phyloP scores from a whole-genome alignment of 352 stramenopile genomes.

The Globisporangium abappressorium region DNA sequence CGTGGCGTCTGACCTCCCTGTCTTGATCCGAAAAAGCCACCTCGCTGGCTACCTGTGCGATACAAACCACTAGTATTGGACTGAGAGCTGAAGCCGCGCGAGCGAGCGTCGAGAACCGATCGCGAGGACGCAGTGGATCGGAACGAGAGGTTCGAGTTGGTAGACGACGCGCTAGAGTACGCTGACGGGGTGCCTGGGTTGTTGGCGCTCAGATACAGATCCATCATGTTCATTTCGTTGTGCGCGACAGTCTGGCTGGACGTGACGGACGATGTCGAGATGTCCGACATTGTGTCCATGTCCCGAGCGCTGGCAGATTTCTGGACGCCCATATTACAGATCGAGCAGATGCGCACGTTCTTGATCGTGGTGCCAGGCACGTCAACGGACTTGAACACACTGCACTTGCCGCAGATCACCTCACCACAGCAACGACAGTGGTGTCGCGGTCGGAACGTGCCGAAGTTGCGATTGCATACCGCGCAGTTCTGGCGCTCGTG shows the following conservation, averaged over 20 bases:
- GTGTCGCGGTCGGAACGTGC: conserved; percentile 77
- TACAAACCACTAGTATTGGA: conserved; percentile 2
- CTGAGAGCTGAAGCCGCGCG: conserved; percentile 17
- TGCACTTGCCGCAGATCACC: conserved; percentile 87
- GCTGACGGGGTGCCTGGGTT: conserved; percentile 63
- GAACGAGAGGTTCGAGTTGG: conserved; percentile 76
- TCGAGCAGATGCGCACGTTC: conserved; percentile 81
- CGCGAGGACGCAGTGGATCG: conserved; percentile 67
- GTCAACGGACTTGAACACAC: conserved; percentile 76
- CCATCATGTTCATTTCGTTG: conserved; percentile 86
- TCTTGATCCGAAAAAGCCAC: conserved; percentile 14
- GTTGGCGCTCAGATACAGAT: conserved; percentile 67
- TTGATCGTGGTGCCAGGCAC: conserved; percentile 78
- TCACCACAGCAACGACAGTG: conserved; percentile 87
- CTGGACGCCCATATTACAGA: conserved; percentile 86
- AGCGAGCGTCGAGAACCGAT: conserved; percentile 45
- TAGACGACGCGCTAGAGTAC: conserved; percentile 68
- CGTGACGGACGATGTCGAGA: conserved; percentile 74
- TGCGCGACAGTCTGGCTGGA: conserved; percentile 76
- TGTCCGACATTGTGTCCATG: conserved; percentile 62
- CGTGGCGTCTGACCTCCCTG: conserved; percentile 20
- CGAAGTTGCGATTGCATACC: conserved; percentile 71
- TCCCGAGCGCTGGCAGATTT: conserved; percentile 32
- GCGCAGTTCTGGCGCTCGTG: conserved; percentile 64
- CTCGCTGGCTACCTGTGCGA: conserved; percentile 13